Base-by-base conservation (phyloP, 345 rosid species). In the Kandelia obovata region DNA sequence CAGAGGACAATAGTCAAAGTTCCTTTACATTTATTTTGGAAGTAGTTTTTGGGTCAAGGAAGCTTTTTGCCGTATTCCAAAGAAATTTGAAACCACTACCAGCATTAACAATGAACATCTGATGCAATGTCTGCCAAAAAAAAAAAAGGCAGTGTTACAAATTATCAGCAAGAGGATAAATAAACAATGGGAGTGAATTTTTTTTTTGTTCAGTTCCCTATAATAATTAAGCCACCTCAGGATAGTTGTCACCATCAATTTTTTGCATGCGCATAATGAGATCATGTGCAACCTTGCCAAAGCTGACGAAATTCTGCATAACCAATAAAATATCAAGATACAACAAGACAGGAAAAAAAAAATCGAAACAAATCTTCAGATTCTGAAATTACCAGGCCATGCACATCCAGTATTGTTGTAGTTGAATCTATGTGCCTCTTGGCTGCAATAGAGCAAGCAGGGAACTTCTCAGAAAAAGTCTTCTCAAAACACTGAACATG, bases 161-260 rank as follows among this genome's bases (percentile, higher is more conserved):
- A 70, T 35, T 21, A 52, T 65, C 26, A 46, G 25, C 19, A 57
- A 72, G 67, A 60, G 27, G 73, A 51, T 26, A 32, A 30, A 74
- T 53, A 5, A 62, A 62, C 4, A 70, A 53, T 10, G 37, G 37
- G 21, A 39, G 65, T 60, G 10, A 39, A 17, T 19, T 21, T 61
- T 26, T 72, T 28, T 39, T 35, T 34, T 34, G 37, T 52, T 51
- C 71, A 3, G 23, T 66, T 52, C 17, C 30, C 4, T 65, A 8
- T 69, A 56, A 60, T 27, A 69, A 43, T 73, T 49, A 73, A 70
- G 53, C 53, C 75, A 91, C 99, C 99, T 94, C 99, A 25, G 99
- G 99, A 66, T 94, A 94, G 89, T 94, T 94, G 73, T 94, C 99
- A 27, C 97, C 96, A 65, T 94, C 99, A 68, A 91, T 91, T 80